Evolutionary conservation across 2,329 filamentous ascomycete genomes (phyloP).

Genomic region (Sporothrix brunneoviolacea): DNA sequence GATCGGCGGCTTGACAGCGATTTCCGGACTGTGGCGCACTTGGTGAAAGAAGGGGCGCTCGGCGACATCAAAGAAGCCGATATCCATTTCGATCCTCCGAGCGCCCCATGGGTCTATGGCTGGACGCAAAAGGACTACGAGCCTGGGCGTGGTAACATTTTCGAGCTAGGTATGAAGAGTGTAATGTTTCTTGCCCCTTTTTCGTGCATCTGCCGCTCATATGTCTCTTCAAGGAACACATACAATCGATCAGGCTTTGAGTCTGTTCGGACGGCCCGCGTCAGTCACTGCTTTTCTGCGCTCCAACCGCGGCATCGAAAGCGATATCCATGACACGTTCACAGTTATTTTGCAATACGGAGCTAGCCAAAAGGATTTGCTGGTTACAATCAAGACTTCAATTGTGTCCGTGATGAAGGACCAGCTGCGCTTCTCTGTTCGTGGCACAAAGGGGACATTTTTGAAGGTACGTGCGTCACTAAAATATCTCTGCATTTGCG

Average conservation of each 20-base stretch:
- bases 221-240: too few relatives aligned
- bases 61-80: slow-evolving; percentile 59
- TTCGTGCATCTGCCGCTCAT: too few relatives aligned
- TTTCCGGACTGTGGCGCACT: slow-evolving; percentile 52
- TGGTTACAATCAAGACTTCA: slow-evolving; percentile 53
- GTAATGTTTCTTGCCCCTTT: too few relatives aligned
- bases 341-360: slow-evolving; percentile 55
- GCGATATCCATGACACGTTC: slow-evolving; percentile 36
- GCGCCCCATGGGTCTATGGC: slow-evolving; percentile 30
- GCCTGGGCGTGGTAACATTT: slow-evolving; percentile 33
- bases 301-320: slow-evolving; percentile 39
- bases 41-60: slow-evolving; percentile 42
- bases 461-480: slow-evolving; percentile 31
- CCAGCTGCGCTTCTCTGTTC: slow-evolving; percentile 55
- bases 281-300: slow-evolving; percentile 51
- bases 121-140: slow-evolving; percentile 25
- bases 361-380: slow-evolving; percentile 32
- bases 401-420: slow-evolving; percentile 52
- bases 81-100: slow-evolving; percentile 55
- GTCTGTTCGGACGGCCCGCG: slow-evolving; percentile 50
- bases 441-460: slow-evolving; percentile 50
- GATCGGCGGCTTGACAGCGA: slow-evolving; percentile 49
- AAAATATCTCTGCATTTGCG: too few relatives aligned
- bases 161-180: slow-evolving; percentile 29
- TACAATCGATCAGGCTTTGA: slow-evolving; percentile 54